Evolutionary conservation across 805 yeast genomes (phyloP), one percentile per base, ranked within the genome.

Genomic region (Barnettozyma sucrosica): DNA sequence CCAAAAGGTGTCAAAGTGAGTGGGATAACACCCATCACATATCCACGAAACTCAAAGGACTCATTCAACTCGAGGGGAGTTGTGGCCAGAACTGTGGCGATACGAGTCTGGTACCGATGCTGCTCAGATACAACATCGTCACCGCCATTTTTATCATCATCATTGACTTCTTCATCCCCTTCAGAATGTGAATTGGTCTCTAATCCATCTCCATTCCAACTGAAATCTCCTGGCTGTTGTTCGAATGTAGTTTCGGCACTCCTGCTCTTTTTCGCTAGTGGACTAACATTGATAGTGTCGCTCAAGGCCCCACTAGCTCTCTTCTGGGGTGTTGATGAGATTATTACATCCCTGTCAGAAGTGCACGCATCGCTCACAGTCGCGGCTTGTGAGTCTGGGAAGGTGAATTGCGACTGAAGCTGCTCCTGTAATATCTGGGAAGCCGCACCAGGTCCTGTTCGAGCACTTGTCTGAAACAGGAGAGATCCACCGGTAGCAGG

Each of bases 11-110:
- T 14, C 10, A 51, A 38, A 23, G 47, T 38, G 0, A 14, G 16
- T 14, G 58, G 60, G 4, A 50, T 50, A 11, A 50, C 43, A 3
- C 57, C 57, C 26, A 55, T 40, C 2, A 50, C 40, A 20, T 45
- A 55, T 1, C 57, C 60, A 4, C 21, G 3, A 30, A 55, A 49
- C 3, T 24, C 19, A 6, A 45, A 14, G 2, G 28, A 3, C 6
- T 26, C 42, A 7, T 46, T 48, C n/a, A 21, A 20, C 4, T 20
- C 41, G 18, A 37, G 24, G 7, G 41, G 24, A 10, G 24, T 20
- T n/a, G 41, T n/a, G n/a, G 18, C 26, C 18, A 37, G 28, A 4
- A 20, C 26, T 4, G 5, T 21, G 26, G 41, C 41, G 26, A 37
- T 37, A 23, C 41, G 41, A 23, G 20, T 37, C 11, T 21, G 38